Percentiles rank a stretch among this genome's conserved stretches.
Evolutionary conservation across 495 filamentous ascomycete genomes (phyloP).

Genomic region (Penicillium roqueforti): DNA sequence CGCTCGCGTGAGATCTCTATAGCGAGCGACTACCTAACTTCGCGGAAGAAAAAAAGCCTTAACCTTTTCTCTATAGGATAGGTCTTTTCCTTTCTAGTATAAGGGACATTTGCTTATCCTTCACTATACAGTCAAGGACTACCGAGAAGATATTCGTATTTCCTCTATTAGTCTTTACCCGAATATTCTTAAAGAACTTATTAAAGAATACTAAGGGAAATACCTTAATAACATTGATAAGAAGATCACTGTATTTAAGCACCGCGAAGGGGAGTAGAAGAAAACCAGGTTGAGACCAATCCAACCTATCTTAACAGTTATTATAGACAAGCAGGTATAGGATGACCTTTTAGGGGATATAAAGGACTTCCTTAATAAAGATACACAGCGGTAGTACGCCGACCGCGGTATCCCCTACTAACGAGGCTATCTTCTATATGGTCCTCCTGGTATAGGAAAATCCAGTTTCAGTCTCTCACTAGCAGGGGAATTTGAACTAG

Average conservation of each 20-base stretch:
- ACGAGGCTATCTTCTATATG: slow-evolving; percentile 34
- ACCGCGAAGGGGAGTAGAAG: slow-evolving; percentile 15
- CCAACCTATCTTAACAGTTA: slow-evolving; percentile 69
- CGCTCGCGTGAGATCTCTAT: slow-evolving; percentile 18
- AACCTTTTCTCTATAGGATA: slow-evolving; percentile 26
- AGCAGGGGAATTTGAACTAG: slow-evolving; percentile 56
- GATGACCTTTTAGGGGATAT: slow-evolving; percentile 62
- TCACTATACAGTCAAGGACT: slow-evolving; percentile 19
- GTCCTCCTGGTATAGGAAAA: slow-evolving; percentile 38
- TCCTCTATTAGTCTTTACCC: slow-evolving; percentile 20
- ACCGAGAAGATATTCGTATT: slow-evolving; percentile 18
- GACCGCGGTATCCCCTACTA: slow-evolving; percentile 49
- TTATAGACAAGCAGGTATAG: slow-evolving; percentile 67
- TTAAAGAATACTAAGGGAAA: slow-evolving; percentile 18
- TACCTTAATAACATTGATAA: slow-evolving; percentile 14
- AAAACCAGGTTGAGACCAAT: slow-evolving; percentile 45
- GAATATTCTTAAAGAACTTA: slow-evolving; percentile 17
- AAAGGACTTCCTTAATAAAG: slow-evolving; percentile 71
- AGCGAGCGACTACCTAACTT: slow-evolving; percentile 7
- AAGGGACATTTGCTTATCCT: slow-evolving; percentile 24
- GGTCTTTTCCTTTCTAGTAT: slow-evolving; percentile 26
- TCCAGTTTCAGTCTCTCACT: slow-evolving; percentile 48
- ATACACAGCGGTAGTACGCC: slow-evolving; percentile 64
- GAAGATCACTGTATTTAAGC: slow-evolving; percentile 16
- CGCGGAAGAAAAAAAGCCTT: slow-evolving; percentile 27